Conservation (phyloP, 2,329 filamentous ascomycete genomes). For the Didymella arachidicola region DNA sequence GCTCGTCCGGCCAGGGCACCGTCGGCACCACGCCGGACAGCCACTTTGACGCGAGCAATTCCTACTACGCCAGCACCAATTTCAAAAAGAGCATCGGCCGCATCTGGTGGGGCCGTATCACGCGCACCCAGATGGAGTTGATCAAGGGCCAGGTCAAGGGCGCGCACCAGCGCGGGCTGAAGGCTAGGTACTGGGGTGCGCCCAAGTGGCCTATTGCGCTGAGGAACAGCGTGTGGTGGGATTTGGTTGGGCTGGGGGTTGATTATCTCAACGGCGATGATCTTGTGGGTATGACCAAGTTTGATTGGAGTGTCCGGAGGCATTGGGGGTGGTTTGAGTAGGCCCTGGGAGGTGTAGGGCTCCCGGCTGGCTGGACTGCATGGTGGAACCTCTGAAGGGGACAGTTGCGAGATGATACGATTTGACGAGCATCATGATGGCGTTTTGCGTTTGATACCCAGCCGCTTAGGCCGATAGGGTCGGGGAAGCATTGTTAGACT, state of each 20-base stretch:
- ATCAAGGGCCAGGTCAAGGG: constrained; percentile 62
- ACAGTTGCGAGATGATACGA: not conserved
- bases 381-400: too few relatives aligned
- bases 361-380: too few relatives aligned
- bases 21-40: constrained; percentile 51
- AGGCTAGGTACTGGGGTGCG: constrained; percentile 65
- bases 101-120: constrained; percentile 59
- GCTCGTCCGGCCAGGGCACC: constrained; percentile 54
- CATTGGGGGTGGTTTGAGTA: constrained; percentile 37
- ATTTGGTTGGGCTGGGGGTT: constrained; percentile 62
- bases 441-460: constrained; percentile 11
- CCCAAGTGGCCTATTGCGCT: constrained; percentile 63
- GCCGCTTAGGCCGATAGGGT: not conserved
- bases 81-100: constrained; percentile 64
- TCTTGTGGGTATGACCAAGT: constrained; percentile 56
- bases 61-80: constrained; percentile 70
- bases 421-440: constrained; percentile 15
- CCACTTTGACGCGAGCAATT: constrained; percentile 60
- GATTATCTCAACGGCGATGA: constrained; percentile 68
- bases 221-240: constrained; percentile 63
- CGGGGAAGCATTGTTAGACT: not conserved
- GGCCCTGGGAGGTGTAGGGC: too few relatives aligned
- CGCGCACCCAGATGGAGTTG: constrained; percentile 53
- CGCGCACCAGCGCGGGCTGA: constrained; percentile 61
- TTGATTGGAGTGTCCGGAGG: constrained; percentile 55